Percentiles rank a stretch among this genome's conserved stretches.
Evolutionary conservation across 1,139 yeast genomes (phyloP).

Genomic region (Taphrina betulina): DNA sequence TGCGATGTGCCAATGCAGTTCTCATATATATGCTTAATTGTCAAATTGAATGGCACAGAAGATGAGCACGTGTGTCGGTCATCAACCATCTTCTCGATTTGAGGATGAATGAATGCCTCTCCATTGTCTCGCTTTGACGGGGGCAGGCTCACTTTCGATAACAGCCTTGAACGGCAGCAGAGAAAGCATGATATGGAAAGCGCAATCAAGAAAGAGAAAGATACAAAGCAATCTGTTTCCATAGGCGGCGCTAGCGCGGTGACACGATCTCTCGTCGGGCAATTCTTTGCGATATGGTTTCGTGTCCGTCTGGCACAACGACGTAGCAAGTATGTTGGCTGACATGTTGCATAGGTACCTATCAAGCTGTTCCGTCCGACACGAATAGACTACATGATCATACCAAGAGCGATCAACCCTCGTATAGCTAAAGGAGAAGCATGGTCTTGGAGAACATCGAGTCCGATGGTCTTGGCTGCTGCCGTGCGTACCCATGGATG

Average conservation of each 20-base stretch:
- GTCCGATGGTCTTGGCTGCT: conserved; percentile 66
- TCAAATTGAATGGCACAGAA: no score
- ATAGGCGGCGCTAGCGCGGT: conserved; percentile 74
- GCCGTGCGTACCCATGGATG: conserved; percentile 80
- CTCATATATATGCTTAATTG: no score
- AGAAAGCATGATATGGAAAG: conserved; percentile 10
- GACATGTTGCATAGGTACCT: no score
- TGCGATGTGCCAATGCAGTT: no score
- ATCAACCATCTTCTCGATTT: no score
- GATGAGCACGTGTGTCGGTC: no score
- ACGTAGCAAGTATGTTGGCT: no score
- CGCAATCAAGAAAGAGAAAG: conserved; percentile 16
- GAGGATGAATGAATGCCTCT: no score
- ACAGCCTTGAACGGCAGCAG: no score
- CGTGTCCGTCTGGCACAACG: no score
- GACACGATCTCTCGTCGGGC: conserved; percentile 76
- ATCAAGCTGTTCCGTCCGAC: conserved; percentile 87
- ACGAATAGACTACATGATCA: conserved; percentile 70
- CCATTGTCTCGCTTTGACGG: no score
- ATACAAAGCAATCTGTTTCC: conserved; percentile 21
- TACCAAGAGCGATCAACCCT: conserved; percentile 46
- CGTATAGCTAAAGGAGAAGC: conserved; percentile 46
- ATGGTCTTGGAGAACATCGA: conserved; percentile 66
- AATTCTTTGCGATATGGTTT: conserved; percentile 71
- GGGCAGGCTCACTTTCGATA: no score